These are phyloP conservation scores for Proliferodiscus dingleyae DNA, from an alignment of 2,329 filamentous ascomycete species.

Conservation along the genomic window DNA sequence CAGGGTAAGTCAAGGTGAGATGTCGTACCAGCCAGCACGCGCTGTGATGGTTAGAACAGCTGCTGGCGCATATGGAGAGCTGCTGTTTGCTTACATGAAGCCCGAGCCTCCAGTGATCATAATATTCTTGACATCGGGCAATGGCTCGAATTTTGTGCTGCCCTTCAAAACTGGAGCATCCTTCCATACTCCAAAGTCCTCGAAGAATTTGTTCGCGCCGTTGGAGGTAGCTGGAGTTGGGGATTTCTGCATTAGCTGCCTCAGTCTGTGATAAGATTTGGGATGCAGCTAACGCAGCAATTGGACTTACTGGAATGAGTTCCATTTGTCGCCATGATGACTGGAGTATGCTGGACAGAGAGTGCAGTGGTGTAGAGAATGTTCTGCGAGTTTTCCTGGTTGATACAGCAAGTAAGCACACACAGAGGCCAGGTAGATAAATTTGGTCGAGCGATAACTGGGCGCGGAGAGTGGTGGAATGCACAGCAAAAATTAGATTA, in stretches of 20 bases:
- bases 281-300: no score
- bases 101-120: conserved; percentile 80
- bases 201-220: conserved; percentile 39
- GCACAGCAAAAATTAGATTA: no score
- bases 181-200: conserved; percentile 64
- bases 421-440: no score
- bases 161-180: conserved; percentile 66
- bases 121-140: conserved; percentile 69
- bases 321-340: conserved; percentile 2
- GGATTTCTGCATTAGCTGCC: background rate
- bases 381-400: no score
- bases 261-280: background rate
- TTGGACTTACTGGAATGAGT: conserved; percentile 9
- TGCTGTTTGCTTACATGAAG: conserved; percentile 63
- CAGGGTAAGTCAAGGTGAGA: conserved; percentile 66
- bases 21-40: conserved; percentile 81
- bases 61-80: conserved; percentile 2
- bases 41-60: conserved; percentile 39
- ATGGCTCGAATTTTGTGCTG: conserved; percentile 64
- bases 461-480: no score
- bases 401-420: no score
- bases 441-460: no score
- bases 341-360: no score
- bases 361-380: no score
- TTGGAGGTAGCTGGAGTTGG: conserved; percentile 13